Evolutionary conservation across 2,329 filamentous ascomycete species (phyloP).

Genomic region (Sclerotinia minor): DNA sequence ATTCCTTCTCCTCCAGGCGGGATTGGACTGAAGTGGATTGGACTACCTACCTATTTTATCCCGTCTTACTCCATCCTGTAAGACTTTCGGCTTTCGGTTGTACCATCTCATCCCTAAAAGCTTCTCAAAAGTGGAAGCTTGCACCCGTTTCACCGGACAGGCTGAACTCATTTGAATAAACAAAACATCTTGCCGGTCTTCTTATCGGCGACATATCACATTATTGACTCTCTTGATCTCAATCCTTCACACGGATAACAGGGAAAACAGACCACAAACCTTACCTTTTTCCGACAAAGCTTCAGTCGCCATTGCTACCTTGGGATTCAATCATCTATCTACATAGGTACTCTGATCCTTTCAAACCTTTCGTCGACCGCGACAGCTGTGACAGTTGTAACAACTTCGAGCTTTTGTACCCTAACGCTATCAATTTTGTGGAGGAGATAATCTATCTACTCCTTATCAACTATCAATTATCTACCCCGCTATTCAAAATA

Average conservation of each 20-base stretch:
- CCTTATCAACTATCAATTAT: constrained; percentile 20
- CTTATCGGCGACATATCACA: constrained; percentile 25
- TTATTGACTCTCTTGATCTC: constrained; percentile 11
- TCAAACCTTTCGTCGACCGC: not conserved
- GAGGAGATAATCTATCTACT: not conserved
- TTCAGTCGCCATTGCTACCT: not conserved
- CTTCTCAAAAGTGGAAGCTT: constrained; percentile 15
- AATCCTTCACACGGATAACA: not conserved
- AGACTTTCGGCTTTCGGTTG: constrained; percentile 15
- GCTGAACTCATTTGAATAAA: constrained; percentile 12
- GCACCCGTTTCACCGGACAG: constrained; percentile 23
- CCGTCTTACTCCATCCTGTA: constrained; percentile 18
- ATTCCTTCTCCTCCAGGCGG: not conserved
- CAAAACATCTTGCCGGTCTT: constrained; percentile 14
- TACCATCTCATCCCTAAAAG: constrained; percentile 13
- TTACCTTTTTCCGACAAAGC: not conserved
- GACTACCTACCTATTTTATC: constrained; percentile 3
- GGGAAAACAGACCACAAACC: not conserved
- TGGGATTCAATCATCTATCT: too few species aligned
- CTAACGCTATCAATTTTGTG: not conserved
- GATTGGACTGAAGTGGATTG: not conserved
- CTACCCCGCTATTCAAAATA: constrained; percentile 20
- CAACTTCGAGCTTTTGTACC: not conserved
- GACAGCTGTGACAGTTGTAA: too few species aligned
- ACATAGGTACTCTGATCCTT: not conserved